These are phyloP conservation scores for Gypsophila paniculata DNA, from an alignment of 179 eudicot species.

Conservation along the genomic window DNA sequence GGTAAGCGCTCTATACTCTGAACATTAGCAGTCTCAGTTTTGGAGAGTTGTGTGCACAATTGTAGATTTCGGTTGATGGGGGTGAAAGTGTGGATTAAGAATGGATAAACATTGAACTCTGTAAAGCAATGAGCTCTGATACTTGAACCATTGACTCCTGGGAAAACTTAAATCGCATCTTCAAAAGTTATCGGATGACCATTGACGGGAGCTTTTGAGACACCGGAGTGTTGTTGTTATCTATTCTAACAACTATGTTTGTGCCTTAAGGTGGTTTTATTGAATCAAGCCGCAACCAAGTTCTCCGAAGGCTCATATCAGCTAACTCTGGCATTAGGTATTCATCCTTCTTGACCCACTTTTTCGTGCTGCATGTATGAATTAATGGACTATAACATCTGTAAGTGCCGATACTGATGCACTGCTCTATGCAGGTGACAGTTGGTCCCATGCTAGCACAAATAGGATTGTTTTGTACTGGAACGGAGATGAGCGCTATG, in stretches of 20 bases:
- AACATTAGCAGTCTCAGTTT: background rate
- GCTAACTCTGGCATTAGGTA: constrained; percentile 81
- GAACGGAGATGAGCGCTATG: constrained; percentile 71
- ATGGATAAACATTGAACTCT: no score
- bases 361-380: background rate
- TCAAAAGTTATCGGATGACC: no score
- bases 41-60: background rate
- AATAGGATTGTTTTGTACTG: constrained; percentile 82
- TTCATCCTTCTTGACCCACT: constrained; percentile 4
- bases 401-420: background rate
- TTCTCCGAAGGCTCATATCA: constrained; percentile 69
- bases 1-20: constrained; percentile 42
- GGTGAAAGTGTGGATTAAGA: no score
- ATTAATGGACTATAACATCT: background rate
- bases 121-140: no score
- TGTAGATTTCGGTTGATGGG: no score
- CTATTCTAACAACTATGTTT: background rate
- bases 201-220: no score
- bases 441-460: constrained; percentile 95
- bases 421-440: constrained; percentile 56
- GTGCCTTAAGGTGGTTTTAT: constrained; percentile 56
- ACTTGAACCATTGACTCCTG: no score
- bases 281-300: constrained; percentile 88
- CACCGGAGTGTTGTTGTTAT: background rate
- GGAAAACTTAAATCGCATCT: no score